Evolutionary conservation across 1,284 basidiomycete genomes (phyloP).

Genomic region (Irpex sp.): DNA sequence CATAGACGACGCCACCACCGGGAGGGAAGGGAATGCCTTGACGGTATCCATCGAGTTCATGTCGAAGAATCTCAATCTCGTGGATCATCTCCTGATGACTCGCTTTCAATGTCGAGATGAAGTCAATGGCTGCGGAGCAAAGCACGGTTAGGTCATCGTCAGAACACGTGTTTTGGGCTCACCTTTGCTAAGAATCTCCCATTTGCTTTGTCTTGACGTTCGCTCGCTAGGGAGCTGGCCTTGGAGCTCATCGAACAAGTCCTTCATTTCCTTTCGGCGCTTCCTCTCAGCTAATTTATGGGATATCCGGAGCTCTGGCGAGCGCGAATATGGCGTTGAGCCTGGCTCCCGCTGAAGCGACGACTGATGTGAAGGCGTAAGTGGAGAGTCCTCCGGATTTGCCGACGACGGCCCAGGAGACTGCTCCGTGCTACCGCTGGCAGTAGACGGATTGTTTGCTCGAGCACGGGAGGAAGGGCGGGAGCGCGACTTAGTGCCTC

Average conservation of each 20-base stretch:
- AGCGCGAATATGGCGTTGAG: slow-evolving; percentile 85
- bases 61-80: slow-evolving; percentile 75
- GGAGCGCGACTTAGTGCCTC: slow-evolving; percentile 61
- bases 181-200: slow-evolving; percentile 96
- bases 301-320: slow-evolving; percentile 87
- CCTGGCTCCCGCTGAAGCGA: slow-evolving; percentile 41
- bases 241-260: slow-evolving; percentile 90
- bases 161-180: slow-evolving; percentile 19
- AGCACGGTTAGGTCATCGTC: slow-evolving; percentile 3
- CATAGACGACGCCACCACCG: slow-evolving; percentile 50
- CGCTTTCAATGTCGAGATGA: slow-evolving; percentile 74
- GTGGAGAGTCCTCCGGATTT: slow-evolving; percentile 20
- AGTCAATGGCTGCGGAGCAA: slow-evolving; percentile 73
- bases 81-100: slow-evolving; percentile 71
- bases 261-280: slow-evolving; percentile 95
- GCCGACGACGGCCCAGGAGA: slow-evolving; percentile 35
- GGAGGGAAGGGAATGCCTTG: slow-evolving; percentile 53
- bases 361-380: slow-evolving; percentile 15
- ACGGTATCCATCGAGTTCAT: slow-evolving; percentile 67
- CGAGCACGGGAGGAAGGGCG: slow-evolving; percentile 65
- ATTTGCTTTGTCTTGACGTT: slow-evolving; percentile 94
- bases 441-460: slow-evolving; percentile 29
- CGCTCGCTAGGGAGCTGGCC: slow-evolving; percentile 88
- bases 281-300: slow-evolving; percentile 96
- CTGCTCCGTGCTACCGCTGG: slow-evolving; percentile 30